These are phyloP conservation scores for Candida tetrigidarum DNA, from an alignment of 1,139 yeast genomes.

Conservation along the genomic window DNA sequence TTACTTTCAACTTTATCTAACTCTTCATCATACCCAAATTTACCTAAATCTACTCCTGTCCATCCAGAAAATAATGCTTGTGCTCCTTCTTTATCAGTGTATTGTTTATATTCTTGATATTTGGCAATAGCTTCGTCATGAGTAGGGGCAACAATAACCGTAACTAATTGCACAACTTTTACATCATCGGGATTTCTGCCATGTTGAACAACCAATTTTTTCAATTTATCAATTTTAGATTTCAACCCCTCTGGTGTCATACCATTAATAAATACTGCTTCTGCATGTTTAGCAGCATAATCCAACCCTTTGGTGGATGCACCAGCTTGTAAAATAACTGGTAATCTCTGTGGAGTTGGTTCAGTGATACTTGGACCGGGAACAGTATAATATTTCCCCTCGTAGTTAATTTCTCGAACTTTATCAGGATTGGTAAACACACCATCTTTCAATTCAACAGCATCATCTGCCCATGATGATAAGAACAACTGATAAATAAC, in stretches of 20 bases:
- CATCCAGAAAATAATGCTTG: conserved; percentile 40
- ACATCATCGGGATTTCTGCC: conserved; percentile 36
- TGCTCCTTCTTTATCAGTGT: conserved; percentile 39
- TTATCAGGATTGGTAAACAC: conserved; percentile 27
- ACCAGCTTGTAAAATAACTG: conserved; percentile 51
- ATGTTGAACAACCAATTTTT: conserved; percentile 27
- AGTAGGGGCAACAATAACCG: conserved; percentile 35
- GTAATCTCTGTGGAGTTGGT: conserved; percentile 48
- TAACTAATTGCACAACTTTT: conserved; percentile 33
- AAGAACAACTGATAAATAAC: conserved; percentile 43
- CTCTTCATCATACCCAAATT: conserved; percentile 33
- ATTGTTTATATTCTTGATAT: conserved; percentile 29
- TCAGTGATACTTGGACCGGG: conserved; percentile 50
- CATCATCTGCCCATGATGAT: conserved; percentile 52
- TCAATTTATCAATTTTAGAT: conserved; percentile 29
- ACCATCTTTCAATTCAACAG: conserved; percentile 28
- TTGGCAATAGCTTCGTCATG: conserved; percentile 38
- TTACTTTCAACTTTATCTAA: conserved; percentile 29
- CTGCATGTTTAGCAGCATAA: conserved; percentile 49
- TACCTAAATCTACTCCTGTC: conserved; percentile 36
- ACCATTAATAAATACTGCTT: conserved; percentile 39
- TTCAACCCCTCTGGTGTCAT: conserved; percentile 33
- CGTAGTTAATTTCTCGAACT: conserved; percentile 28
- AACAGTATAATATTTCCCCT: conserved; percentile 40
- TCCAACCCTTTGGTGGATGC: conserved; percentile 44